A percentile compares a stretch with the other conserved stretches of the same genome.
Conservation (phyloP, 345 rosid species). For the Rubroshorea leprosula region DNA sequence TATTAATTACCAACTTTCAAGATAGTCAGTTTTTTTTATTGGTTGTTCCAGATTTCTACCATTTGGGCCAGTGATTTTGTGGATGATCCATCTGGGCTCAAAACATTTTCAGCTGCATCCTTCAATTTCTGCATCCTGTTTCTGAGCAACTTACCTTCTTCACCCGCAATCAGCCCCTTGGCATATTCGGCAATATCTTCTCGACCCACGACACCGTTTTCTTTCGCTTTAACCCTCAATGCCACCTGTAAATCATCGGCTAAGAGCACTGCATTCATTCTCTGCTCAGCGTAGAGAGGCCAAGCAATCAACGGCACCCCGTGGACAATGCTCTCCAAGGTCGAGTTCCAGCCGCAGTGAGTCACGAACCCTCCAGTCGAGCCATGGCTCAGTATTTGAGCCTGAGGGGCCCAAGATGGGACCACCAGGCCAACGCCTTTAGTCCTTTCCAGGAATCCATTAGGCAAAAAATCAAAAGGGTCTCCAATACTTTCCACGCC, state of each 20-base stretch:
- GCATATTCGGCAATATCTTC: background rate
- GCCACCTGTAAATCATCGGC: background rate
- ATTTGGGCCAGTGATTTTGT: too few relatives aligned
- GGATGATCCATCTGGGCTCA: too few relatives aligned
- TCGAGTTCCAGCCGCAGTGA: background rate
- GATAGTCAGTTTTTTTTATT: too few relatives aligned
- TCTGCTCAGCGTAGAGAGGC: background rate
- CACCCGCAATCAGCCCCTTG: background rate
- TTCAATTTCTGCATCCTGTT: too few relatives aligned
- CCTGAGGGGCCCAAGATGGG: background rate
- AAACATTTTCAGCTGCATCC: too few relatives aligned
- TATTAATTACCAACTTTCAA: too few relatives aligned
- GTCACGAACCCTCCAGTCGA: background rate
- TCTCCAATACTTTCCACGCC: background rate
- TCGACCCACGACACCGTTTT: background rate
- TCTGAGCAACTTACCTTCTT: background rate
- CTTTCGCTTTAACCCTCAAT: background rate
- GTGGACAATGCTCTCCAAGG: background rate
- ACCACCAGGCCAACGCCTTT: conserved; percentile 17
- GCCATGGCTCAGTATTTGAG: background rate
- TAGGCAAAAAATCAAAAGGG: conserved; percentile 26
- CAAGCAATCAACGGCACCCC: background rate
- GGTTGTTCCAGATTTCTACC: too few relatives aligned
- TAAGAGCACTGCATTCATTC: background rate
- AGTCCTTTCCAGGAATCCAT: conserved; percentile 32